A percentile compares a stretch with the other conserved stretches of the same genome.
Conservation (phyloP, 2,329 filamentous ascomycete genomes). For the Botrytis pseudocinerea region DNA sequence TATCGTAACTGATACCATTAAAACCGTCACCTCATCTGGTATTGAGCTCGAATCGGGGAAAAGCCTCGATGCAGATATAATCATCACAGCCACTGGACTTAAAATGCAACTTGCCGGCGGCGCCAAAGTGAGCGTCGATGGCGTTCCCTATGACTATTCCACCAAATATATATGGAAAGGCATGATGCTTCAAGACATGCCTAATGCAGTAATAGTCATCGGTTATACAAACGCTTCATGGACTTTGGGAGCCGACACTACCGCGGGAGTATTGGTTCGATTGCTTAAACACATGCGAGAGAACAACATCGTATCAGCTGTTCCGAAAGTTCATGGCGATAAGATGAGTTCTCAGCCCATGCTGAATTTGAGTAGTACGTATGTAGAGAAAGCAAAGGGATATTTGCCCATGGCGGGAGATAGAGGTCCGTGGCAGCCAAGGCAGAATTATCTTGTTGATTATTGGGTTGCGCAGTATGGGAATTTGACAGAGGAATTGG, state of each 20-base stretch:
- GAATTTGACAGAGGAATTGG: conserved; percentile 33
- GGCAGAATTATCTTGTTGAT: conserved; percentile 39
- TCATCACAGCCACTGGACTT: conserved; percentile 68
- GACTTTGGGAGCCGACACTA: conserved; percentile 62
- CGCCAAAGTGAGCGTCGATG: conserved; percentile 55
- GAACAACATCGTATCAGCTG: conserved; percentile 25
- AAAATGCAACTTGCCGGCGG: conserved; percentile 59
- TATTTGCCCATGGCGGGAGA: conserved; percentile 33
- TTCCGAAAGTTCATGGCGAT: conserved; percentile 28
- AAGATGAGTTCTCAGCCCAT: conserved; percentile 26
- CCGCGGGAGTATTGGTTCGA: conserved; percentile 34
- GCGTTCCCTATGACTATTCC: conserved; percentile 48
- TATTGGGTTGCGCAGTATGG: conserved; percentile 36
- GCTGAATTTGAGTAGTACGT: conserved; percentile 36
- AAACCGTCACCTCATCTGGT: conserved; percentile 51
- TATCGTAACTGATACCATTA: conserved; percentile 55
- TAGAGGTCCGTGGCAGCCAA: conserved; percentile 35
- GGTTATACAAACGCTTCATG: conserved; percentile 68
- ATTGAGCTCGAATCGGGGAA: conserved; percentile 41
- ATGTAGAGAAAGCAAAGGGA: conserved; percentile 34
- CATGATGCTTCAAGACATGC: conserved; percentile 65
- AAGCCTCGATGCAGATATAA: conserved; percentile 60
- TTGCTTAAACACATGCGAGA: conserved; percentile 38
- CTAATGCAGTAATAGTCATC: conserved; percentile 61
- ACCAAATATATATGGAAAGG: conserved; percentile 63